Evolutionary conservation across 2,329 filamentous ascomycete species (phyloP), one percentile per base, ranked within the genome.

Genomic region (Magnaporthiopsis rhizophila): DNA sequence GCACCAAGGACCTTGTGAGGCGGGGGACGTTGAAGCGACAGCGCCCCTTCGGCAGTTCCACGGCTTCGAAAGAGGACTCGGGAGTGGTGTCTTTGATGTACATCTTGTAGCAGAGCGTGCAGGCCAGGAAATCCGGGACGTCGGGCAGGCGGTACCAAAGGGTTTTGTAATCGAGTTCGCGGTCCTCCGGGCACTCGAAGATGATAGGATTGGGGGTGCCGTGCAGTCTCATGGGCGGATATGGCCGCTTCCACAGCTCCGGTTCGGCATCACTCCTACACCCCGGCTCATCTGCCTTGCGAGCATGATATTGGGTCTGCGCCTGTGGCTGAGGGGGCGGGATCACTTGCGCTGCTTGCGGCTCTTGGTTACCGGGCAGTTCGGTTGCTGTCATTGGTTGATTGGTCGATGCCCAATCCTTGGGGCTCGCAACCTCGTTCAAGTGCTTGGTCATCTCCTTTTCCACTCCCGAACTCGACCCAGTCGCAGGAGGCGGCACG

Each of bases 41-140:
- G 26, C 61, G n/a, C 0, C 45, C 50, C 30, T 7, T 21, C 0
- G 38, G 24, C 61, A 60, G 21, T 18, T 36, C 58, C 24, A 53
- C 28, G 12, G 24, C 18, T 13, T 62, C 61, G 26, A 62, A 56
- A 2, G 15, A 21, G 1, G 38, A 1, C 11, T 11, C 61, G 15
- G 57, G 4, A 1, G 21, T 11, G 4, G 61, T 57, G 45, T 13
- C 26, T 1, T 24, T 8, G 26, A 62, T 62, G 61, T 62, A 56
- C 18, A 30, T 32, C n/a, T 28, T n/a, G 45, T 62, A 30, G 45
- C 61, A 62, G 24, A 30, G 38, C 2, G 61, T 62, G 61, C 61
- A 62, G 38, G 53, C 26, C 6, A 56, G 38, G 15, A 56, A 62
- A 3, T 57, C 61, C 3, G 45, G 61, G 24, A 62, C 38, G 13